Evolutionary conservation across 1,139 yeast genomes (phyloP).

Genomic region (Geotrichum restrictum): DNA sequence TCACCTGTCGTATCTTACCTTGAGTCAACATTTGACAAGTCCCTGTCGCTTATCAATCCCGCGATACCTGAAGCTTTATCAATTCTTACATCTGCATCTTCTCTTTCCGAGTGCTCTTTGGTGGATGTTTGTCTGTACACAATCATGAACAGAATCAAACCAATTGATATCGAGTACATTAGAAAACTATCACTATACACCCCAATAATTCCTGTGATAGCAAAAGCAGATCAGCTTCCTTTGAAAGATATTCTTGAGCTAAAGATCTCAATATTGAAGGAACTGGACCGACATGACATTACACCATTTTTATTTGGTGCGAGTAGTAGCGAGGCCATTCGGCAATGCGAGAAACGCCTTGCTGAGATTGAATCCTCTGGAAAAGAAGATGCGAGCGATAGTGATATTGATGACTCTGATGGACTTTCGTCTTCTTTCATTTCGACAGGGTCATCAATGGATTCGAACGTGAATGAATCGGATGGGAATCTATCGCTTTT

Average conservation of each 20-base stretch:
- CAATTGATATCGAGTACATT: conserved; percentile 32
- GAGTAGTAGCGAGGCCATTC: conserved; percentile 28
- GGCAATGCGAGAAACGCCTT: background rate
- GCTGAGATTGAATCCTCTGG: background rate
- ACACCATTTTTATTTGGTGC: conserved; percentile 32
- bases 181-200: conserved; percentile 26
- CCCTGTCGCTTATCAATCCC: conserved; percentile 33
- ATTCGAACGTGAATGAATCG: background rate
- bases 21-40: conserved; percentile 30
- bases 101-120: conserved; percentile 32
- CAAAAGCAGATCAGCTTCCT: conserved; percentile 29
- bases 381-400: background rate
- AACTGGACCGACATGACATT: conserved; percentile 25
- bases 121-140: conserved; percentile 37
- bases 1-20: conserved; percentile 29
- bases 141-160: conserved; percentile 25
- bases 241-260: conserved; percentile 24
- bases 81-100: conserved; percentile 30
- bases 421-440: background rate
- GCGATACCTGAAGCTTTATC: conserved; percentile 26
- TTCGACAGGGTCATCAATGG: background rate
- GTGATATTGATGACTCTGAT: background rate
- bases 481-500: conserved; percentile 17
- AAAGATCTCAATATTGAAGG: conserved; percentile 28
- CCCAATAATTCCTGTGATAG: conserved; percentile 35